Base-by-base conservation (phyloP, 208 protist species). In the Leptomonas pyrrhocoris region DNA sequence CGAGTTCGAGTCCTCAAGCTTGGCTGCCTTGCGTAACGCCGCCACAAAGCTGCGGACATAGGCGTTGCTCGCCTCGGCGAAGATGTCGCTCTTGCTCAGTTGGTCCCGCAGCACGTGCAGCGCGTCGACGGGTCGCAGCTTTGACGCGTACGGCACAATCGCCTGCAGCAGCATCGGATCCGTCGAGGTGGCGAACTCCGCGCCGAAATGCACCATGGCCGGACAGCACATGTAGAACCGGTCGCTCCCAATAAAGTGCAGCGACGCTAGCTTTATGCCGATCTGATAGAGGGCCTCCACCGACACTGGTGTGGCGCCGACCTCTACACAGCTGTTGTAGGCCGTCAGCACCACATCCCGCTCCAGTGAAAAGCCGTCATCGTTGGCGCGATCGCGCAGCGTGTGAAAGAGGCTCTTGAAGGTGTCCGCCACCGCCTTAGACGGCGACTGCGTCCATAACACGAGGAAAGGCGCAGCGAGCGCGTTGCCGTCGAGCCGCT, bases 351-450 rank as follows among this genome's bases (percentile, higher is more conserved):
- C 66, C 34, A 93, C 79, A 54, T 85, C 80, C n/a, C 82, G 77
- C 73, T 96, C 89, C 6, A 96, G 73, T 7, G 51, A 27, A 60
- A 91, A 85, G 50, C 81, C 83, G 42, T 59, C 43, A 38, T 92
- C 86, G 27, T 73, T 80, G 42, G 60, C 46, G 34, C 80, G 82
- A 48, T 94, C 89, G 21, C 92, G 89, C 57, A 96, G 49, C 2
- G 77, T 56, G 71, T 93, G 84, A 71, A 96, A 96, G 40, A 94
- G 75, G 36, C 46, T 79, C 59, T 94, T 90, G 69, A 94, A 91
- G 23, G 89, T 73, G 69, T 92, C 88, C 0, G 92, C 73, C 31
- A 94, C 81, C 25, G 85, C 28, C 76, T 92, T 93, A 40, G 85
- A 84, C 19, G 87, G 74, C 25, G 83, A 81, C 46, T 84, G 67